Base-by-base conservation (phyloP, 495 filamentous ascomycete genomes). In the Neurospora pannonica region DNA sequence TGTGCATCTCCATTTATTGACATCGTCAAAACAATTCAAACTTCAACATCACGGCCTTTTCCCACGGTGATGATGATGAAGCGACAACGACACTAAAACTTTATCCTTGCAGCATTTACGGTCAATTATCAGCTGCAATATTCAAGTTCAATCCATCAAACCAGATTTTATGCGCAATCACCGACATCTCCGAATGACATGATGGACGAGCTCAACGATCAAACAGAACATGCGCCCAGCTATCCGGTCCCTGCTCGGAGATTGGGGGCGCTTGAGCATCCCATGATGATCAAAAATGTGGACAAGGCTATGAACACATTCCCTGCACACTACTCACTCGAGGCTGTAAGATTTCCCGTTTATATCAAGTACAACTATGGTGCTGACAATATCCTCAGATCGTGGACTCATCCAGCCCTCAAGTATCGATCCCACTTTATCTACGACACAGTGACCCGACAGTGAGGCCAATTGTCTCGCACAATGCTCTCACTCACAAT, bases 261-360 rank as follows among this genome's bases (percentile, higher is more conserved):
- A 24, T 84, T 98, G 62, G 88, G 94, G 39, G 91, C 90, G 73
- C 87, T 98, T 31, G 96, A 99, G 79, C 94, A 98, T 81, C 96
- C 97, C 7, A 91, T 90, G 74, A 89, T 97, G 71, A 84, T 98
- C 77, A 89, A 88, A 77, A 91, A 97, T 82, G 78, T 97, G 71
- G 91, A 97, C 76, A 93, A 91, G 74, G 96, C 89, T 21, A 86
- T 98, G 74, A 87, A 89, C 24, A 95, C 94, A 0, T 88, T 98
- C 28, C 92, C 94, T 2, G 89, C 90, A 7, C 85, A 88, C 42
- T 80, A 84, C 24, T 87, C 90, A 36, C 88, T 97, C 39, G 81
- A 87, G 73, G 88, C 90, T 74, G 94, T 95, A 81, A 79, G 85
- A 39, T 70, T 60, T 7, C 67, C 75, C 2, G 40, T 72, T 71